Base-by-base conservation (phyloP, 306 rosid species). In the Castanopsis chinensis region DNA sequence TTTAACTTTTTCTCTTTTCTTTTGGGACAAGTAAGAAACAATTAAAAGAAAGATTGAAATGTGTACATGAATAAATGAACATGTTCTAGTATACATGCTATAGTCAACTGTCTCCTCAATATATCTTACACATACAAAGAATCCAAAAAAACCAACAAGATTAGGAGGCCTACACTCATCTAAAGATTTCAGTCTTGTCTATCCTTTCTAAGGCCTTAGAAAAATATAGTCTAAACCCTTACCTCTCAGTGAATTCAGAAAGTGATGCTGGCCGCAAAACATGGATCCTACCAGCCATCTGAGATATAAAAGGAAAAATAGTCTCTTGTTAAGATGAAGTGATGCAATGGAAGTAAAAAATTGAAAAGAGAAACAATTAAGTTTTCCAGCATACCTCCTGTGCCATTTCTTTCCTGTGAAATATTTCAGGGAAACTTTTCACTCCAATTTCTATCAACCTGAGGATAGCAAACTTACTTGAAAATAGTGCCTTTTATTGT, bases 221-320 rank as follows among this genome's bases (percentile, higher is more conserved):
- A 75, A 32, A 49, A 41, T 45, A 13, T 78, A 73, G 30, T 79
- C 32, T 30, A 65, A 94, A 97, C 95, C 86, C 88, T 91, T 73
- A 94, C 99, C 95, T 91, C 88, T 91, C 92, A 63, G 92, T 83
- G 79, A 94, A 92, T 79, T 94, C 97, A 73, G 90, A 83, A 78
- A 94, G 90, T 74, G 99, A 91, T 60, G 87, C 73, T 13, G 97
- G 99, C 52, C 85, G 92, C 86, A 92, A 80, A 82, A 94, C 90
- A 72, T 86, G 84, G 78, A 94, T 92, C 87, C 97, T 87, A 21
- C 97, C 97, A 72, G 97, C 94, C 97, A 94, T 90, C 99, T 92
- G 90, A 8, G 12, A 85, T 75, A 69, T 33, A 72, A 54, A 72
- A 30, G 70, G 75, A 74, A 79, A 32, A 78, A 85, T 6, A 80